Percentiles rank a stretch among this genome's conserved stretches.
Conservation (phyloP, 2,329 filamentous ascomycete species). For the Trichoderma sp. region DNA sequence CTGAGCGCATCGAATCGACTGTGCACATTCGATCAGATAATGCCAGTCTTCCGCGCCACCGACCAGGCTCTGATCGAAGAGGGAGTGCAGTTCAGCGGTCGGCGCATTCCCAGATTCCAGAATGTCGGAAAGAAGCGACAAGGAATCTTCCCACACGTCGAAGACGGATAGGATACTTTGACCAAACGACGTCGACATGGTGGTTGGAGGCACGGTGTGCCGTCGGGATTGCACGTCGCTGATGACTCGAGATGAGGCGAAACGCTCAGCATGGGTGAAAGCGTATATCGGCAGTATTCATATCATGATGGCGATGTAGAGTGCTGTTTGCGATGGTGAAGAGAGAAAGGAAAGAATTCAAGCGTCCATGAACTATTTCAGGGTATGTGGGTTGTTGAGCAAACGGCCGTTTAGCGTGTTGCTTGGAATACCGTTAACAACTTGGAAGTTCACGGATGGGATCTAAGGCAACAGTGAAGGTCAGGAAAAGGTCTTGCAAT, state of each 20-base stretch:
- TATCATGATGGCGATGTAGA: background rate
- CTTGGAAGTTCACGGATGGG: background rate
- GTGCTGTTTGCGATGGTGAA: background rate
- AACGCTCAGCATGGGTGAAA: background rate
- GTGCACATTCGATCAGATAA: constrained; percentile 41
- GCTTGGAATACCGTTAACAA: background rate
- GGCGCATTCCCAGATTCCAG: constrained; percentile 37
- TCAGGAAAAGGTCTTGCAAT: background rate
- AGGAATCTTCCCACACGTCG: constrained; percentile 39
- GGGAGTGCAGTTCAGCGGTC: constrained; percentile 34
- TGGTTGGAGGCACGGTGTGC: background rate
- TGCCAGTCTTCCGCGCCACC: constrained; percentile 43
- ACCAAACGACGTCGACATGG: constrained; percentile 33
- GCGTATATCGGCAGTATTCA: too few relatives aligned
- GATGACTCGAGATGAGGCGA: background rate
- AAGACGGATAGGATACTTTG: constrained; percentile 39
- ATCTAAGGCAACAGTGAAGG: background rate
- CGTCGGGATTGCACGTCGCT: background rate
- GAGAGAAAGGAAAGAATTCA: background rate
- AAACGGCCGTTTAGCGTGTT: constrained; percentile 9
- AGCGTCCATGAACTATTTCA: background rate
- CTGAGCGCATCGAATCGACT: constrained; percentile 34
- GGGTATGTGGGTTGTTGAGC: background rate
- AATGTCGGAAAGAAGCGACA: constrained; percentile 40
- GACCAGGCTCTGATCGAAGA: constrained; percentile 40